Conservation (phyloP, 192 early-diverging fungal genomes). For the Backusella australiensis region DNA sequence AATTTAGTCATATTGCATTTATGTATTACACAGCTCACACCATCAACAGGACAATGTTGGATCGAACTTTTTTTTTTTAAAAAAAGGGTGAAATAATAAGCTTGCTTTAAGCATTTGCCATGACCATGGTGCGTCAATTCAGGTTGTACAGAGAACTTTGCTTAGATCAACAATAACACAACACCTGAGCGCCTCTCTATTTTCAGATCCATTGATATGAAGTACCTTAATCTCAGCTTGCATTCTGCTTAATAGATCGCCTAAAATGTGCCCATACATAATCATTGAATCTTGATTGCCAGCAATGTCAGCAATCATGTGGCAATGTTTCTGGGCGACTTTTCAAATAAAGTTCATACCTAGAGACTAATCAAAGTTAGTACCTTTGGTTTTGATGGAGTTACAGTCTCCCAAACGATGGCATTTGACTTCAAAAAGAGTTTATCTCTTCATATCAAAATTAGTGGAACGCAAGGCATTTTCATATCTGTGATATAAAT, state of each 20-base stretch:
- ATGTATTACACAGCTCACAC: slow-evolving; percentile 1
- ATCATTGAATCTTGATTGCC: slow-evolving; percentile 88
- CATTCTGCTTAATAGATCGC: slow-evolving; percentile 35
- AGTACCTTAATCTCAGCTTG: background rate
- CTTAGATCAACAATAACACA: background rate
- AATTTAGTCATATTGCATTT: background rate
- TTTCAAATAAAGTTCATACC: slow-evolving; percentile 91
- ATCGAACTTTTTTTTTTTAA: background rate
- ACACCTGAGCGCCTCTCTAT: background rate
- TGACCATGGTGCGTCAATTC: background rate
- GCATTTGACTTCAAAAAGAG: background rate
- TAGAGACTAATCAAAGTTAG: background rate
- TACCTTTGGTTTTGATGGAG: background rate
- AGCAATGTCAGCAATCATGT: slow-evolving; percentile 93
- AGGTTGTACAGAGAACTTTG: background rate
- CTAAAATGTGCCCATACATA: slow-evolving; percentile 87
- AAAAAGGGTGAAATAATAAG: background rate
- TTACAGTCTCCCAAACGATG: background rate
- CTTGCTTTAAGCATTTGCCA: background rate
- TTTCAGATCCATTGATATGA: background rate
- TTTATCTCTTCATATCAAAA: background rate
- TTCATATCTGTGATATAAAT: background rate
- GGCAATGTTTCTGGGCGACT: slow-evolving; percentile 85
- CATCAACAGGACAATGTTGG: slow-evolving; percentile 19
- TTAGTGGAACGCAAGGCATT: background rate